phyloP scores from a whole-genome alignment of 2,329 filamentous ascomycete genomes.

The Coleophoma cylindrospora region DNA sequence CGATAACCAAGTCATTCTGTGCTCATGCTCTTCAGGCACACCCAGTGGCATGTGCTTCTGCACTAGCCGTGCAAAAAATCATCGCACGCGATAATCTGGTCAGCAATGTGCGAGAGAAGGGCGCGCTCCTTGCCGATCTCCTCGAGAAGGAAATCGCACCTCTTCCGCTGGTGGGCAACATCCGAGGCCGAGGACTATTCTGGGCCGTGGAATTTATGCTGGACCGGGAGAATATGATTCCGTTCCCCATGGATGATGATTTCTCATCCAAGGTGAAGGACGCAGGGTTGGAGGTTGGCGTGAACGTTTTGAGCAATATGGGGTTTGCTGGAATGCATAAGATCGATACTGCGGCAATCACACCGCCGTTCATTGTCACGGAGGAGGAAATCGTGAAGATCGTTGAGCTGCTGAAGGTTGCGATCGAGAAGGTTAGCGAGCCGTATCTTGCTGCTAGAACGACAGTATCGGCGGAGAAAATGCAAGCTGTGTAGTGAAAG shows the following conservation, averaged over 20 bases:
- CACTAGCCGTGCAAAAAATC: constrained; percentile 39
- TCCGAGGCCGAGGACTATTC: constrained; percentile 51
- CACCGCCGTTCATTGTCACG: constrained; percentile 2
- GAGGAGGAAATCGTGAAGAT: background rate
- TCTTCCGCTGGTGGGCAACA: constrained; percentile 45
- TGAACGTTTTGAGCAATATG: constrained; percentile 1
- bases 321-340: constrained; percentile 1
- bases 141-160: constrained; percentile 23
- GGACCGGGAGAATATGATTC: constrained; percentile 27
- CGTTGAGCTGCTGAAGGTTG: background rate
- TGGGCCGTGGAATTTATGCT: constrained; percentile 45
- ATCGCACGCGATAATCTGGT: constrained; percentile 50
- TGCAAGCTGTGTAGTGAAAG: no score
- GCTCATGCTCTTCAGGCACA: background rate
- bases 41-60: background rate
- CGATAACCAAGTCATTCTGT: background rate
- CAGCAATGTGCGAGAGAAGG: constrained; percentile 44
- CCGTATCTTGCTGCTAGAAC: background rate
- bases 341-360: background rate
- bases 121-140: constrained; percentile 30
- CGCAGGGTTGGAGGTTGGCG: background rate
- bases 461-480: no score
- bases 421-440: background rate
- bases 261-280: background rate
- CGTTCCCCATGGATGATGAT: background rate